Evolutionary conservation across 1,284 basidiomycete genomes (phyloP), one percentile per base, ranked within the genome.

Genomic region (Trametes versicolor): DNA sequence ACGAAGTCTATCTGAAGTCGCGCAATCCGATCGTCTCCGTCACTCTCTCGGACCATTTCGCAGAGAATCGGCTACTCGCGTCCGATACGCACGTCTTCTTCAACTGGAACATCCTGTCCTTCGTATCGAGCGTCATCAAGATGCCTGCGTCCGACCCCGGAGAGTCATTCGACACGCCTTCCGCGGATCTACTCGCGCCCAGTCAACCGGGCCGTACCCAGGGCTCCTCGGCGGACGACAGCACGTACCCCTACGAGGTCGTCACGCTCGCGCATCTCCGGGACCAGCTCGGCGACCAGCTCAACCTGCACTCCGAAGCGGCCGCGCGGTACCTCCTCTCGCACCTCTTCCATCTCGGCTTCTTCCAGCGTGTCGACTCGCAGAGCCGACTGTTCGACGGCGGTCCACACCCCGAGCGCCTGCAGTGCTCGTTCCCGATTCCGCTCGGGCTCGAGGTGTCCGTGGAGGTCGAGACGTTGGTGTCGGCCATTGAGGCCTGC

Each of bases 391-490:
- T 84, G 32, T 83, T 87, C 69, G 74, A 77, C 21, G 73, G 76
- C 17, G 65, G 65, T 7, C 58, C 71, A 4, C 74, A 69, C 58
- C 72, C 66, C 47, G 64, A 77, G 70, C 66, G 78, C 70, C 53
- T 79, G 17, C 73, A 78, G 47, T 91, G 87, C 70, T 75, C 78
- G 7, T 93, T 93, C 70, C 86, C 87, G 0, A 74, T 94, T 15
- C 92, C 93, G 0, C 76, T 90, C 4, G 85, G 90, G 0, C 81
- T 93, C 51, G 93, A 94, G 72, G 77, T 88, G 9, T 90, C 91
- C 0, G 82, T 83, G 10, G 86, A 88, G 45, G 91, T 94, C 4
- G 92, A 94, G 72, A 85, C 84, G 0, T 80, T 95, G 29, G 85
- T 93, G 12, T 82, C 87, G 7, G 83, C 89, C 0, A 85, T 94